Evolutionary conservation across 192 early-diverging fungal genomes (phyloP).

Genomic region (Phycomyces blakesleeanus): DNA sequence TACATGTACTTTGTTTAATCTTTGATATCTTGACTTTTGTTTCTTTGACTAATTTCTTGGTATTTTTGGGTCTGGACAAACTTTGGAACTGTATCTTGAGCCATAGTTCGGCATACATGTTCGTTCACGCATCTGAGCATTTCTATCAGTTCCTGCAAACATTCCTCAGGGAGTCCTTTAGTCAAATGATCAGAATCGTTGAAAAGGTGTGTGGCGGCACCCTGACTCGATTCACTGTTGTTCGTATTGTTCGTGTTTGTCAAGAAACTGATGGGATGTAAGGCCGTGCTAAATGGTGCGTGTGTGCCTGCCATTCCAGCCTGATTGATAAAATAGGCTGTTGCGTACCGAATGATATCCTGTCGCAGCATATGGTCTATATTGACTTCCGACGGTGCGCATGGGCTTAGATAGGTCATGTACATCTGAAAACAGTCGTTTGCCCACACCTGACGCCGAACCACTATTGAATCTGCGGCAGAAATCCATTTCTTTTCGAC

Average conservation of each 20-base stretch:
- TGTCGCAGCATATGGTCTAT: slow-evolving; percentile 45
- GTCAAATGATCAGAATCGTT: background rate
- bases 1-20: too few relatives aligned
- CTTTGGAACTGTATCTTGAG: slow-evolving; percentile 67
- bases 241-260: background rate
- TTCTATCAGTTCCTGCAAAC: slow-evolving; percentile 8
- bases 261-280: background rate
- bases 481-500: slow-evolving; percentile 36
- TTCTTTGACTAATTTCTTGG: background rate
- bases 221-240: too few relatives aligned
- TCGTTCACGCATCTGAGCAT: slow-evolving; percentile 55
- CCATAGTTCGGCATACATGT: slow-evolving; percentile 66
- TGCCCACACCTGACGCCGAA: slow-evolving; percentile 31
- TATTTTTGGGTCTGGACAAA: slow-evolving; percentile 32
- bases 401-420: slow-evolving; percentile 43
- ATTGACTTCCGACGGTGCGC: slow-evolving; percentile 44
- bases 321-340: slow-evolving; percentile 28
- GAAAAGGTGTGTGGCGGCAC: background rate
- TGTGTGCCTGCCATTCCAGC: background rate
- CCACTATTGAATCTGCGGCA: slow-evolving; percentile 14
- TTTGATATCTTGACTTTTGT: background rate
- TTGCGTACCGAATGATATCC: slow-evolving; percentile 44
- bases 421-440: slow-evolving; percentile 44
- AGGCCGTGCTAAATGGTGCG: background rate
- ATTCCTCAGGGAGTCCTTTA: slow-evolving; percentile 6